Conservation (phyloP, 2,329 filamentous ascomycete genomes). For the Simplicillium sp. region DNA sequence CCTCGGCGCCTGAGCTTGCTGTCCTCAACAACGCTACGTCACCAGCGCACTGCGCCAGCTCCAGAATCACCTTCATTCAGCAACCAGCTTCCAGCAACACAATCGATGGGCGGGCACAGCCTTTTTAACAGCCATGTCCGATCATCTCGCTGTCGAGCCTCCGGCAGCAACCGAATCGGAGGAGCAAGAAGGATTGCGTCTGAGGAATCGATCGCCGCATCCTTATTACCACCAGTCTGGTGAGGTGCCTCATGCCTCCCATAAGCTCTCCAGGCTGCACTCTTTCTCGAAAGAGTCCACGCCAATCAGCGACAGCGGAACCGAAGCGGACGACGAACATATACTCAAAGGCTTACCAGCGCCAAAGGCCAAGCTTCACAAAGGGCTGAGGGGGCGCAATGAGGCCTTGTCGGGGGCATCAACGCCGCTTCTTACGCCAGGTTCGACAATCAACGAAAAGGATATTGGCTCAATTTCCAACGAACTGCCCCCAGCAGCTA, state of each 20-base stretch:
- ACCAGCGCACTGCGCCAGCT: no score
- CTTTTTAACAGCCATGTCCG: constrained; percentile 31
- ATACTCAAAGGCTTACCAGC: constrained; percentile 79
- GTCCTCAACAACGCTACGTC: no score
- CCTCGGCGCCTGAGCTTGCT: no score
- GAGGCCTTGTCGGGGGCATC: constrained; percentile 44
- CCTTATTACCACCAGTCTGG: constrained; percentile 54
- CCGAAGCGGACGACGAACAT: constrained; percentile 91
- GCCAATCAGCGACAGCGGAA: constrained; percentile 77
- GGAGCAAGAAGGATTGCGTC: constrained; percentile 31
- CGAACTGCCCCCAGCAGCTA: neutral
- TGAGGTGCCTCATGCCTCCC: constrained; percentile 43
- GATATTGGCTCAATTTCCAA: constrained; percentile 2
- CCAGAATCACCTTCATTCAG: no score
- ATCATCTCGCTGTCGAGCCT: constrained; percentile 9
- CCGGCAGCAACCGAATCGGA: constrained; percentile 15
- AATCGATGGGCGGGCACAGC: no score
- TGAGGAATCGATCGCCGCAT: constrained; percentile 54
- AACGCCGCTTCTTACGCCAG: constrained; percentile 41
- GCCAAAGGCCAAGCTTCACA: constrained; percentile 61
- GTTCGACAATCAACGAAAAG: constrained; percentile 34
- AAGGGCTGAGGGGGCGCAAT: constrained; percentile 61
- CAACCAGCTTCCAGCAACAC: no score
- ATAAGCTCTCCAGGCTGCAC: constrained; percentile 16
- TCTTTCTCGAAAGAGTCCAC: constrained; percentile 40